phyloP scores from a whole-genome alignment of 1,284 basidiomycete genomes.

The Marasmius tenuissimus region DNA sequence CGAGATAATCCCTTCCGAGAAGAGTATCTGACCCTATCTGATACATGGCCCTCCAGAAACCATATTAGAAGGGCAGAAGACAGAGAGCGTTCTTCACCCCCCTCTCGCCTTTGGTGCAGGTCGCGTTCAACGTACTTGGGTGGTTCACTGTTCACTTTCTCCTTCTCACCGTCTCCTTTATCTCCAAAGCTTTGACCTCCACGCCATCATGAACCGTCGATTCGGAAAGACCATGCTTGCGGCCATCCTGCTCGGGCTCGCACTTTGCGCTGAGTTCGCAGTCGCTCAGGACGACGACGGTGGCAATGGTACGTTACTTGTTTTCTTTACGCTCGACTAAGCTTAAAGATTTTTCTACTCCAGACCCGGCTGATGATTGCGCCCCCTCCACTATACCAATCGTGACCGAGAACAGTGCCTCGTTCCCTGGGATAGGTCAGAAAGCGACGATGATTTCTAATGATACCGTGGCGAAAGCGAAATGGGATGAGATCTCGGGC shows the following conservation, averaged over 20 bases:
- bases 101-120: neutral
- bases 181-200: neutral
- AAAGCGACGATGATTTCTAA: neutral
- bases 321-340: neutral
- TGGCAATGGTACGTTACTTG: neutral
- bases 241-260: neutral
- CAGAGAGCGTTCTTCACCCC: neutral
- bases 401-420: neutral
- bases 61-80: neutral
- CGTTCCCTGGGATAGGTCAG: neutral
- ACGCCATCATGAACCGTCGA: neutral
- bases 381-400: neutral
- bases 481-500: slow-evolving; percentile 23
- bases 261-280: neutral
- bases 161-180: neutral
- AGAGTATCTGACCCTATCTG: neutral
- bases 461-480: neutral
- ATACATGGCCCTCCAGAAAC: neutral
- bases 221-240: neutral
- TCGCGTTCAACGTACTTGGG: neutral
- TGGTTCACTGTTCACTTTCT: neutral
- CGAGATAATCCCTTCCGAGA: neutral
- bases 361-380: neutral
- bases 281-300: neutral
- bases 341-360: neutral